Percentiles rank a stretch among this genome's conserved stretches.
These are phyloP conservation scores for Malus hybrid DNA, from an alignment of 331 rosid genomes.

Conservation along the genomic window DNA sequence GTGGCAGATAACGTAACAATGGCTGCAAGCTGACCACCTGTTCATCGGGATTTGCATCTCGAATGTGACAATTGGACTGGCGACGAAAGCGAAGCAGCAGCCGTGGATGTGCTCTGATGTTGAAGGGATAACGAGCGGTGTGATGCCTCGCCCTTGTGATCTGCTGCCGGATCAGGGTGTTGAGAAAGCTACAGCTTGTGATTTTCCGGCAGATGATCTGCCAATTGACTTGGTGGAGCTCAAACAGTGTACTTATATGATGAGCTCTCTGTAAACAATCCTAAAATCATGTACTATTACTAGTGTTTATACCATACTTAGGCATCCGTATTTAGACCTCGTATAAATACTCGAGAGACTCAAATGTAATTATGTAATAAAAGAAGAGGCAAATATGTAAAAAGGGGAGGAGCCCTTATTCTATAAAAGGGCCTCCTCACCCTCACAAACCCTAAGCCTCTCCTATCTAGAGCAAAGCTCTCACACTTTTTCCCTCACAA, in stretches of 20 bases:
- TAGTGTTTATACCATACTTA: not conserved
- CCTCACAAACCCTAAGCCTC: too few relatives aligned
- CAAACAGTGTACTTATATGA: constrained; percentile 37
- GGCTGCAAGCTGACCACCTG: constrained; percentile 31
- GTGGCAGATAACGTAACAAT: constrained; percentile 42
- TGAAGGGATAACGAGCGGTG: constrained; percentile 33
- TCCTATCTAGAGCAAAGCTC: too few relatives aligned
- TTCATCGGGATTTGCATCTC: constrained; percentile 47
- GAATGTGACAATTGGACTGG: constrained; percentile 30
- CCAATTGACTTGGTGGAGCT: constrained; percentile 60
- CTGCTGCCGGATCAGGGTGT: constrained; percentile 24
- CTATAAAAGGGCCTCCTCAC: too few relatives aligned
- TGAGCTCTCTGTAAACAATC: constrained; percentile 20
- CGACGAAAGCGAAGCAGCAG: constrained; percentile 40
- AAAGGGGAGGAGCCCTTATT: too few relatives aligned
- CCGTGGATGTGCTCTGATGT: constrained; percentile 41
- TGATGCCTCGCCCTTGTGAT: constrained; percentile 36
- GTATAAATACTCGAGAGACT: too few relatives aligned
- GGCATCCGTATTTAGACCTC: too few relatives aligned
- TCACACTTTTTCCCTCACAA: too few relatives aligned
- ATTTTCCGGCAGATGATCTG: constrained; percentile 44
- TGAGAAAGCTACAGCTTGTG: constrained; percentile 33
- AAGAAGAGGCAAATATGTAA: too few relatives aligned
- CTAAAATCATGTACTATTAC: not conserved
- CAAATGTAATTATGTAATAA: too few relatives aligned